Evolutionary conservation across 148 eudicot genomes (phyloP).

Genomic region (Rheum nobile): DNA sequence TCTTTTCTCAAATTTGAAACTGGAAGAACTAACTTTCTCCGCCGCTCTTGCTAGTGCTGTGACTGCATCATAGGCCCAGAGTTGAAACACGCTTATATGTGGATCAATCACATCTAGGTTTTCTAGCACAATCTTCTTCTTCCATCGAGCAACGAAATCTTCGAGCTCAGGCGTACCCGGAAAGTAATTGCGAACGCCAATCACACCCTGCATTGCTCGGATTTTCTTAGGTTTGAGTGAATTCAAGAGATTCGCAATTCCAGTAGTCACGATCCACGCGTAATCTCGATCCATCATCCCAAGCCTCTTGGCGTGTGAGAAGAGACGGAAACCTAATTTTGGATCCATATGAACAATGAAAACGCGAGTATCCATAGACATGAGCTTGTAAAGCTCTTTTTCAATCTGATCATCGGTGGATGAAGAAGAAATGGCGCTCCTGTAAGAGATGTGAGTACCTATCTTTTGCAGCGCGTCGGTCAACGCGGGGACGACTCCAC

Average conservation of each 20-base stretch:
- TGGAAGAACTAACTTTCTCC: constrained; percentile 16
- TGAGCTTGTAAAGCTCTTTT: constrained; percentile 37
- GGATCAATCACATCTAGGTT: constrained; percentile 23
- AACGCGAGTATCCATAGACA: constrained; percentile 45
- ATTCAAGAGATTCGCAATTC: constrained; percentile 29
- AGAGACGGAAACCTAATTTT: constrained; percentile 34
- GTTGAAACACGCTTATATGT: constrained; percentile 25
- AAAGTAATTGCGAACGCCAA: constrained; percentile 46
- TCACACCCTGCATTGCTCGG: constrained; percentile 54
- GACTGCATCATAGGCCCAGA: constrained; percentile 57
- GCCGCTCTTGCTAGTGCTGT: constrained; percentile 45
- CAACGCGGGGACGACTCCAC: constrained; percentile 36
- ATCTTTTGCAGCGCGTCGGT: constrained; percentile 23
- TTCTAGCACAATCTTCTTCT: constrained; percentile 18
- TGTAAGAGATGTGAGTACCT: constrained; percentile 21
- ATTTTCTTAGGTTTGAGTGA: constrained; percentile 16
- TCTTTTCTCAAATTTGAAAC: constrained; percentile 14
- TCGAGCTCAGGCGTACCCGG: constrained; percentile 22
- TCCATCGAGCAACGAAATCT: constrained; percentile 33
- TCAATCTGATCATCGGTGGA: constrained; percentile 32
- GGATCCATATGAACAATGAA: constrained; percentile 54
- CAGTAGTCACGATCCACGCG: constrained; percentile 58
- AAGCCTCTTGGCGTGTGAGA: constrained; percentile 28
- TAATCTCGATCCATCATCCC: too few relatives aligned
- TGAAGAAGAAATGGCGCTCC: constrained; percentile 30